Conservation (phyloP, 495 filamentous ascomycete genomes). For the Aspergillus ellipticus region DNA sequence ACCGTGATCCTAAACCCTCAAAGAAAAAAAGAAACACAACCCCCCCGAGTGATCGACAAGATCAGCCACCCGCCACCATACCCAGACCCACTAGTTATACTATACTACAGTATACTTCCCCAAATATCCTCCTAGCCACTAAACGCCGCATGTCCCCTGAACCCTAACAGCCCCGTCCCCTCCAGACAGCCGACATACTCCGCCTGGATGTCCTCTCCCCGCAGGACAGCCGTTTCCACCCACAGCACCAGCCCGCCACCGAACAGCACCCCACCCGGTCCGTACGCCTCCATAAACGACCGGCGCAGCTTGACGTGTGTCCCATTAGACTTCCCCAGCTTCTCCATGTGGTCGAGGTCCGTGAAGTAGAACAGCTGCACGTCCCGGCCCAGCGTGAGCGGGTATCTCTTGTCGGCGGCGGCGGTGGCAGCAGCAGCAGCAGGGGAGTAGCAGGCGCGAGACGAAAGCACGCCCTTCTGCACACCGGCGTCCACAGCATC, state of each 20-base stretch:
- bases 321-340: conserved; percentile 18
- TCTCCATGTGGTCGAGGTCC: conserved; percentile 26
- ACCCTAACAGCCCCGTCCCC: conserved; percentile 27
- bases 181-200: conserved; percentile 32
- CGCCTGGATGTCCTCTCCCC: conserved; percentile 20
- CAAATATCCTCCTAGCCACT: no score
- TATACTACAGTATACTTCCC: no score
- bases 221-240: conserved; percentile 28
- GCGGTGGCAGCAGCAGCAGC: neutral
- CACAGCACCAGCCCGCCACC: conserved; percentile 21
- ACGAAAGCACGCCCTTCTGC: conserved; percentile 19
- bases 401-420: neutral
- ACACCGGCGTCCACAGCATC: conserved; percentile 16
- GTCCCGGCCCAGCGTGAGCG: conserved; percentile 22
- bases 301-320: conserved; percentile 23
- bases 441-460: conserved; percentile 18
- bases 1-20: no score
- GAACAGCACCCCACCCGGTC: conserved; percentile 17
- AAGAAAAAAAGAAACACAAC: no score
- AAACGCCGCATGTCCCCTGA: neutral
- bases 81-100: no score
- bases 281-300: conserved; percentile 23
- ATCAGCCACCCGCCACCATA: no score
- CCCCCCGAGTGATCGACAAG: no score
- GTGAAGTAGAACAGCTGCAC: conserved; percentile 28